Conservation (phyloP, 2,329 filamentous ascomycete species). For the Penicillium sp. region DNA sequence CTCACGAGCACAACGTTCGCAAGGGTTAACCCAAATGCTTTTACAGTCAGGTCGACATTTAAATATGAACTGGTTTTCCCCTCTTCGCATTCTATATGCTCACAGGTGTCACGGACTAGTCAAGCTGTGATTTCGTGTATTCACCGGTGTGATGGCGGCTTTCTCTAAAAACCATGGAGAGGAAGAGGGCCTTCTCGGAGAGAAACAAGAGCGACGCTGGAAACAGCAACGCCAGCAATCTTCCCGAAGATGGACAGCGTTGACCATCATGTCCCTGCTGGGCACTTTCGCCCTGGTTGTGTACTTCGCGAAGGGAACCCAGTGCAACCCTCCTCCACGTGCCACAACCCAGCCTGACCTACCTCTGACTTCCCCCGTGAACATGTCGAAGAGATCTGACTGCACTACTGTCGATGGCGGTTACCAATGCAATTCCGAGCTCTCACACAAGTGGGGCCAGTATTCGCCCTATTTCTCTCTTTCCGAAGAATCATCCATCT, state of each 20-base stretch:
- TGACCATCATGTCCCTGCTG: conserved; percentile 5
- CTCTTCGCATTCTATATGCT: not conserved
- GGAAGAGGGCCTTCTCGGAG: conserved; percentile 7
- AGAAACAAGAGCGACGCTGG: not conserved
- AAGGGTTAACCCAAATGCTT: not conserved
- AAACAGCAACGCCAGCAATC: not conserved
- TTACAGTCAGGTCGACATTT: not conserved
- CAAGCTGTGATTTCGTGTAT: not conserved
- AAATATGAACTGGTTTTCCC: conserved; percentile 1
- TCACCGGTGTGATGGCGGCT: conserved; percentile 2
- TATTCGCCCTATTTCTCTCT: conserved; percentile 83
- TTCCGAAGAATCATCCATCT: conserved; percentile 56
- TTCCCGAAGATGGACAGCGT: not conserved
- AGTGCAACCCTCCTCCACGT: conserved; percentile 8
- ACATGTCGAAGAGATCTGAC: not conserved
- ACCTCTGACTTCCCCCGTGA: not conserved
- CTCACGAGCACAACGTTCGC: not conserved
- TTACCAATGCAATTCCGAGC: conserved; percentile 60
- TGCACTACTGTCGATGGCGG: conserved; percentile 57
- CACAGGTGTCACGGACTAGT: not conserved
- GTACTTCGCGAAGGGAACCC: conserved; percentile 1
- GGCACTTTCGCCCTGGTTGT: conserved; percentile 3
- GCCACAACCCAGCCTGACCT: conserved; percentile 1
- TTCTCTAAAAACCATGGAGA: conserved; percentile 1
- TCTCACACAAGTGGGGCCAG: conserved; percentile 75